Conservation (phyloP, 1,139 yeast species). For the Scheffersomyces stambukii region DNA sequence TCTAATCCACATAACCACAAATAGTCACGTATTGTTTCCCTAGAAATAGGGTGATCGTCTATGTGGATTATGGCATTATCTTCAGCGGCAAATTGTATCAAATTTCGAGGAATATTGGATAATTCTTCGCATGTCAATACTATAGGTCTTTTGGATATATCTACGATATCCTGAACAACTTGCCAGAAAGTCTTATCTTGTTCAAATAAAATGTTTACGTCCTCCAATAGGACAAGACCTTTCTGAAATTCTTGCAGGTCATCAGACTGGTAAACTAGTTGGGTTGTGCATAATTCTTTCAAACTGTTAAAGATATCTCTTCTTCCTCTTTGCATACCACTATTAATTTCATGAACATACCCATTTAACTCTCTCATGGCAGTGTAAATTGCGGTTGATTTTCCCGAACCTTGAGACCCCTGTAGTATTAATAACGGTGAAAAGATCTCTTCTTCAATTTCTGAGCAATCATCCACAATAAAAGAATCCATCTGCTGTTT, state of each 20-base stretch:
- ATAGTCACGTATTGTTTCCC: conserved; percentile 24
- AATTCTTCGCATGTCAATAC: conserved; percentile 68
- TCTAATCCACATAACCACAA: conserved; percentile 38
- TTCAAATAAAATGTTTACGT: conserved; percentile 78
- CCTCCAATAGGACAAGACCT: conserved; percentile 77
- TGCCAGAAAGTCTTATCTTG: conserved; percentile 82
- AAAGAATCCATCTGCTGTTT: conserved; percentile 22
- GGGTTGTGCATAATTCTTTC: conserved; percentile 81
- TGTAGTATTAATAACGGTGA: conserved; percentile 63
- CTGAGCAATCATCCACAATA: conserved; percentile 26
- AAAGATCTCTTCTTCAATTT: conserved; percentile 34
- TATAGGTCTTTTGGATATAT: conserved; percentile 73
- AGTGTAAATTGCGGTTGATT: conserved; percentile 71
- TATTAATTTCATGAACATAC: conserved; percentile 77
- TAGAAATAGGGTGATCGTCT: conserved; percentile 19
- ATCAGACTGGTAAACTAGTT: conserved; percentile 74
- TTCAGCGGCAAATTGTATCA: conserved; percentile 43
- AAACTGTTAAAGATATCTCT: conserved; percentile 64
- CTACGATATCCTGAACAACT: conserved; percentile 59
- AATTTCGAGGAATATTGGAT: conserved; percentile 48
- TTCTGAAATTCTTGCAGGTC: conserved; percentile 43
- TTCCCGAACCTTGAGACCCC: conserved; percentile 78
- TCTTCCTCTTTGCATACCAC: conserved; percentile 68
- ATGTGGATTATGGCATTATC: conserved; percentile 35
- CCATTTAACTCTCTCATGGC: conserved; percentile 62